Base-by-base conservation (phyloP, 2,329 filamentous ascomycete genomes). In the Apiospora malaysiana region DNA sequence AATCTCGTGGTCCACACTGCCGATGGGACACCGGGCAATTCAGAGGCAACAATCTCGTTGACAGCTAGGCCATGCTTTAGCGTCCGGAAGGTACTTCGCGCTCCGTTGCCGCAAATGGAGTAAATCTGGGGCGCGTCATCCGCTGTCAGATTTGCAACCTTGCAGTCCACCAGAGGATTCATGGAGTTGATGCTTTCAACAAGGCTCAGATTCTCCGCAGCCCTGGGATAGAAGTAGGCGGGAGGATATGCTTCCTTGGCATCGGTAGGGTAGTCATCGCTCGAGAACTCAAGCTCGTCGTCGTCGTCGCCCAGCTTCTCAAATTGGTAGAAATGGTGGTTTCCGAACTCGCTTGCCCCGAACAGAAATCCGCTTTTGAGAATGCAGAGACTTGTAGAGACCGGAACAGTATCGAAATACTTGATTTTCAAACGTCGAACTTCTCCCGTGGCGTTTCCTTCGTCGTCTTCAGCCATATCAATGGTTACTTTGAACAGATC, bases 61-160 rank as follows among this genome's bases (percentile, higher is more conserved):
- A 98, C 95, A 77, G 97, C 93, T 43, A 99, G 83, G 7, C 95
- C 96, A 80, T 99, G 95, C 79, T 96, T 96, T 70, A 98, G 88
- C 66, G 92, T 97, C 75, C 95, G 90, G 84, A 99, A 98, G 8
- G 92, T 92, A 81, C 95, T 98, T 74, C 94, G 89, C 63, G 95
- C 94, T 12, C 95, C 94, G 71, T 93, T 93, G 12, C 97, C 96
- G 78, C 93, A 97, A 51, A 97, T 90, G 0, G 94, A 92, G 81
- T 98, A 99, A 32, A 99, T 97, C 79, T 99, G 97, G 16, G 96
- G 96, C 6, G 95, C 95, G 80, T 98, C 96, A 74, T 98, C 96
- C 65, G 94, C 91, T 0, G 93, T 94, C 42, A 98, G 84, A 76
- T 99, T 98, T 66, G 93, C 93, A 37, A 99, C 91, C 80, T 97